Percentiles rank a stretch among this genome's conserved stretches.
Conservation (phyloP, 75 land plant species). For the Selaginella moellendorffii region DNA sequence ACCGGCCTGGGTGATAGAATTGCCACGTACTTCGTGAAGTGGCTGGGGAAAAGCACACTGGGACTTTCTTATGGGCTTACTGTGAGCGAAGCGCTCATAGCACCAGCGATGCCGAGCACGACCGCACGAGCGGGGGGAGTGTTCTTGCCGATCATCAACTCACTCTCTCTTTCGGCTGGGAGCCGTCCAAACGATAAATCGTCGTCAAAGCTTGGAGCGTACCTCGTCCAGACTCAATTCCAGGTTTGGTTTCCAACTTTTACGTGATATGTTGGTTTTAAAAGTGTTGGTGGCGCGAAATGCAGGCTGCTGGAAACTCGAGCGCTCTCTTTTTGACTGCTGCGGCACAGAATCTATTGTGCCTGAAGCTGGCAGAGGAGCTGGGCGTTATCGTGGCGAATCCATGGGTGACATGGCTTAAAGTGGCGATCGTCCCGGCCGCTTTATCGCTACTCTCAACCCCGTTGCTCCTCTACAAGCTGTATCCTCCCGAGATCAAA, state of each 20-base stretch:
- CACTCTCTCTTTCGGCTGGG: slow-evolving; percentile 59
- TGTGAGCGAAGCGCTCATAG: slow-evolving; percentile 72
- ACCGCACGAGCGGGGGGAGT: slow-evolving; percentile 99
- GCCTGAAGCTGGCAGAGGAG: slow-evolving; percentile 91
- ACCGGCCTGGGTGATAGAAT: slow-evolving; percentile 93
- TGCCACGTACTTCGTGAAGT: slow-evolving; percentile 87
- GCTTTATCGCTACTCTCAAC: slow-evolving; percentile 53
- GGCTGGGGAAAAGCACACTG: slow-evolving; percentile 86
- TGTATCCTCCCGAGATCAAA: slow-evolving; percentile 90
- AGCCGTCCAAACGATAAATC: slow-evolving; percentile 62
- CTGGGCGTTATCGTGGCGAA: slow-evolving; percentile 68
- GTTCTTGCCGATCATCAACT: slow-evolving; percentile 88
- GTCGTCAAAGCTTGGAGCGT: slow-evolving; percentile 59
- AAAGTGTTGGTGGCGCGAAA: no score
- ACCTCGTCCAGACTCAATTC: slow-evolving; percentile 57
- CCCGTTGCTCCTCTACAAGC: slow-evolving; percentile 66
- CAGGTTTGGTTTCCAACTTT: slow-evolving; percentile 35
- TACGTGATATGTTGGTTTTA: neutral
- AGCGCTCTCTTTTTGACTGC: slow-evolving; percentile 98
- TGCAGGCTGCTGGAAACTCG: slow-evolving; percentile 86
- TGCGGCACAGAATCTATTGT: slow-evolving; percentile 95
- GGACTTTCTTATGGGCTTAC: slow-evolving; percentile 91
- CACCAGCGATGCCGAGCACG: slow-evolving; percentile 99
- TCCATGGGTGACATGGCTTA: slow-evolving; percentile 97
- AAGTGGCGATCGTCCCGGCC: slow-evolving; percentile 92